A percentile compares a stretch with the other conserved stretches of the same genome.
Evolutionary conservation across 371 early-diverging fungal genomes (phyloP).

Genomic region (Nematocida parisii): DNA sequence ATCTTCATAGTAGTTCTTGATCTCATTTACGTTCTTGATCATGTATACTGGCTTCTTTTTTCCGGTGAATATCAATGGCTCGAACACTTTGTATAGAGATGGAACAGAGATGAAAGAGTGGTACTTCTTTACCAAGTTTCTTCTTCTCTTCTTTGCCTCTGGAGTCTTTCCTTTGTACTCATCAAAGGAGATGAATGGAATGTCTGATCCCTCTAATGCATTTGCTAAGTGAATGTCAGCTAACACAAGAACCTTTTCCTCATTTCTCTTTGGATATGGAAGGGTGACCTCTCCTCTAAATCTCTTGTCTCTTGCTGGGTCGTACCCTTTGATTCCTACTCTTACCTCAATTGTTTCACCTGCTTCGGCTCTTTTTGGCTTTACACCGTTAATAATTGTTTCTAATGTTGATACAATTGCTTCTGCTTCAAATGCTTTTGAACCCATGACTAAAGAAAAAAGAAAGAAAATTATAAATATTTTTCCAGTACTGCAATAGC

Average conservation of each 20-base stretch:
- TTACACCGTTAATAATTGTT: slow-evolving; percentile 48
- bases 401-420: slow-evolving; percentile 44
- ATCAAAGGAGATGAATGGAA: slow-evolving; percentile 88
- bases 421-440: slow-evolving; percentile 55
- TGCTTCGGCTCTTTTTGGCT: slow-evolving; percentile 46
- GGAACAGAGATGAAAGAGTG: slow-evolving; percentile 95
- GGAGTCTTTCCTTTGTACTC: slow-evolving; percentile 90
- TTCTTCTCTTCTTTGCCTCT: slow-evolving; percentile 97
- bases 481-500: neutral
- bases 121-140: slow-evolving; percentile 84
- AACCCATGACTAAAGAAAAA: slow-evolving; percentile 50
- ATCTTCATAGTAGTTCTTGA: slow-evolving; percentile 83
- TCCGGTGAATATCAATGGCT: slow-evolving; percentile 87
- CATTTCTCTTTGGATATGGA: slow-evolving; percentile 84
- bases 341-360: slow-evolving; percentile 89
- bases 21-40: slow-evolving; percentile 84
- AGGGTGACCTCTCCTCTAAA: slow-evolving; percentile 89
- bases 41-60: slow-evolving; percentile 94
- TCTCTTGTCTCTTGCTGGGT: slow-evolving; percentile 97
- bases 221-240: slow-evolving; percentile 94
- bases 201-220: slow-evolving; percentile 72
- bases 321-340: slow-evolving; percentile 96
- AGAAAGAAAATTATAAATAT: slow-evolving; percentile 48
- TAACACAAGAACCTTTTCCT: slow-evolving; percentile 84
- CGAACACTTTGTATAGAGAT: slow-evolving; percentile 91